These are phyloP conservation scores for Lepidium campestre DNA, from an alignment of 441 rosid species.

Conservation along the genomic window DNA sequence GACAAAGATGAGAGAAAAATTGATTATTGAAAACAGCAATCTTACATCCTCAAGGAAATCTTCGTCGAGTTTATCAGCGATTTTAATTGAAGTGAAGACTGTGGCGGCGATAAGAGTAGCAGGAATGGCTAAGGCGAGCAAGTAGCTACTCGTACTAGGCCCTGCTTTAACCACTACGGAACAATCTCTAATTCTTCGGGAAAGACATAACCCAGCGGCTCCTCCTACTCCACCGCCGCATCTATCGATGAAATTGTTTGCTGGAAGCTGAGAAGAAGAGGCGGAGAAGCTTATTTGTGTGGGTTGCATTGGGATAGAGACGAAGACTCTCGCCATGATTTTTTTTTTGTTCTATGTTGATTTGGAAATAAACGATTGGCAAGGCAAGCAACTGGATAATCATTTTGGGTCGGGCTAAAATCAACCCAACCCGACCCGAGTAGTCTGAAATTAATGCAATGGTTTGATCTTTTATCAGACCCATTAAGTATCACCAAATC, in stretches of 20 bases:
- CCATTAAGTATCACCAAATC: not conserved
- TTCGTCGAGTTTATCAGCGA: slow-evolving; percentile 67
- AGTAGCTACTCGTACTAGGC: slow-evolving; percentile 51
- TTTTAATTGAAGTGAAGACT: slow-evolving; percentile 52
- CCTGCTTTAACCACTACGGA: slow-evolving; percentile 58
- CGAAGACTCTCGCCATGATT: slow-evolving; percentile 41
- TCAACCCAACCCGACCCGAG: not conserved
- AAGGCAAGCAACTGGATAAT: not conserved
- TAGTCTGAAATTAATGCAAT: not conserved
- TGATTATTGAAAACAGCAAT: not conserved
- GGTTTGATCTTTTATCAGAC: not conserved
- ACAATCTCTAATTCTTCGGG: slow-evolving; percentile 31
- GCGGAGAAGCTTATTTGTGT: slow-evolving; percentile 14
- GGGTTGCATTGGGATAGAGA: slow-evolving; percentile 30
- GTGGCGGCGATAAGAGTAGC: slow-evolving; percentile 65
- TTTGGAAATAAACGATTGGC: slow-evolving; percentile 16
- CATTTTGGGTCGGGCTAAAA: not conserved
- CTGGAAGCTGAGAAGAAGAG: not conserved
- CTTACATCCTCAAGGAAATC: slow-evolving; percentile 75
- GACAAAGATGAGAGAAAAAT: not conserved
- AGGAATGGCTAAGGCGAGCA: slow-evolving; percentile 62
- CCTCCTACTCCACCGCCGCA: not conserved
- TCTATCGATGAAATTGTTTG: slow-evolving; percentile 9
- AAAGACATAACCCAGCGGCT: not conserved
- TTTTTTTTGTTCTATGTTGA: not conserved